Conservation (phyloP, 495 filamentous ascomycete genomes). For the Annulohypoxylon nitens region DNA sequence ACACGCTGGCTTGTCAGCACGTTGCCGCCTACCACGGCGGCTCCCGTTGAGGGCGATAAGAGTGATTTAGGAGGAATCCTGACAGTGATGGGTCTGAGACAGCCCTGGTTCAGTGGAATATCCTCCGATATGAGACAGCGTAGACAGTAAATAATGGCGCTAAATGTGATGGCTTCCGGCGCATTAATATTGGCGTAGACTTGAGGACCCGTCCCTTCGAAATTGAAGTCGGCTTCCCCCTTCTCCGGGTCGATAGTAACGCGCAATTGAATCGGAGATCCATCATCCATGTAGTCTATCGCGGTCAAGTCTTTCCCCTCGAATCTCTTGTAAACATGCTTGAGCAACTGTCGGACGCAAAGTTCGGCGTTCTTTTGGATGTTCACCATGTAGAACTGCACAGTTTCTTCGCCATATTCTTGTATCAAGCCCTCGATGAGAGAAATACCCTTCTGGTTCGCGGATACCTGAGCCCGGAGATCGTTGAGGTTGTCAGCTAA, state of each 20-base stretch:
- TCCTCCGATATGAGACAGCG: conserved; percentile 92
- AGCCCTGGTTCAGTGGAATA: conserved; percentile 97
- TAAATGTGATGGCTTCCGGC: conserved; percentile 92
- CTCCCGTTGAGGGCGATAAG: conserved; percentile 85
- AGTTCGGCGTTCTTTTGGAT: conserved; percentile 94
- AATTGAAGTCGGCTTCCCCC: conserved; percentile 92
- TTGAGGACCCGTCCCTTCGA: conserved; percentile 89
- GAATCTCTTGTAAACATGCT: conserved; percentile 80
- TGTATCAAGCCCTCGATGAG: conserved; percentile 86
- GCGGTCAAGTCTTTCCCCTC: conserved; percentile 80
- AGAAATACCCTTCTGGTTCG: conserved; percentile 95
- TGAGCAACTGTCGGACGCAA: conserved; percentile 87
- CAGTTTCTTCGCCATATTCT: conserved; percentile 90
- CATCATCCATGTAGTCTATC: conserved; percentile 94
- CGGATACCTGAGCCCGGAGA: conserved; percentile 94
- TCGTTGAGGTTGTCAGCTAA: conserved; percentile 96
- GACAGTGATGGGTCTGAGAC: conserved; percentile 87
- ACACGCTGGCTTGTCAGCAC: conserved; percentile 92
- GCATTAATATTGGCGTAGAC: conserved; percentile 97
- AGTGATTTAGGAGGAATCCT: conserved; percentile 85
- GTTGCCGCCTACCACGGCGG: conserved; percentile 96
- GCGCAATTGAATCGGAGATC: conserved; percentile 85
- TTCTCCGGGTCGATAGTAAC: conserved; percentile 85
- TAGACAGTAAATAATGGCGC: conserved; percentile 96
- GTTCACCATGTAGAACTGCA: conserved; percentile 94